These are phyloP conservation scores for Rutstroemia sydowiana DNA, from an alignment of 2,329 filamentous ascomycete genomes.

Conservation along the genomic window DNA sequence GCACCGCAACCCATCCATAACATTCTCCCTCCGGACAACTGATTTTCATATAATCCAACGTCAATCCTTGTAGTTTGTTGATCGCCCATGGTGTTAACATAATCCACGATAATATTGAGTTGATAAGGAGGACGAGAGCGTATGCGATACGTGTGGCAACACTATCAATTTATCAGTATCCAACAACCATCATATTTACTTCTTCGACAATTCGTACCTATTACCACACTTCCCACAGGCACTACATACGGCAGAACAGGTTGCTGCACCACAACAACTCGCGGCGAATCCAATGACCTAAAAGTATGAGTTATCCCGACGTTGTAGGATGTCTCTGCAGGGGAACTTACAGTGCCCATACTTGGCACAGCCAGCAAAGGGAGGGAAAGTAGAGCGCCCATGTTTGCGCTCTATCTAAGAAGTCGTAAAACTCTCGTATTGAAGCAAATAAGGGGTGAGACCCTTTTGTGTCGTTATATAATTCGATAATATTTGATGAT, in stretches of 20 bases:
- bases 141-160: slow-evolving; percentile 97
- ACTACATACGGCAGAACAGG: slow-evolving; percentile 91
- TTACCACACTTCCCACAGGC: slow-evolving; percentile 96
- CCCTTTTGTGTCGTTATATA: not conserved
- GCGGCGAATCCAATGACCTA: slow-evolving; percentile 71
- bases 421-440: not conserved
- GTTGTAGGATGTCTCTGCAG: not conserved
- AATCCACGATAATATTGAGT: slow-evolving; percentile 96
- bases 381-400: slow-evolving; percentile 88
- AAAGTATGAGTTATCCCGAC: slow-evolving; percentile 17
- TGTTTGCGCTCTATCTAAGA: slow-evolving; percentile 34
- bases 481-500: not conserved
- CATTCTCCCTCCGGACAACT: slow-evolving; percentile 85
- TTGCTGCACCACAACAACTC: slow-evolving; percentile 94
- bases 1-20: slow-evolving; percentile 91
- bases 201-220: slow-evolving; percentile 48
- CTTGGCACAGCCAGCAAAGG: slow-evolving; percentile 85
- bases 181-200: too few species aligned
- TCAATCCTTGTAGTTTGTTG: slow-evolving; percentile 86
- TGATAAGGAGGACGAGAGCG: slow-evolving; percentile 87
- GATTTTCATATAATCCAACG: slow-evolving; percentile 93
- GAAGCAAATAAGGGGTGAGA: not conserved
- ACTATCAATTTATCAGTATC: slow-evolving; percentile 37
- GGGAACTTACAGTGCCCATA: slow-evolving; percentile 65
- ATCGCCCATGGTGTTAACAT: slow-evolving; percentile 99